Conservation (phyloP, 306 rosid species). For the Betula pendula region DNA sequence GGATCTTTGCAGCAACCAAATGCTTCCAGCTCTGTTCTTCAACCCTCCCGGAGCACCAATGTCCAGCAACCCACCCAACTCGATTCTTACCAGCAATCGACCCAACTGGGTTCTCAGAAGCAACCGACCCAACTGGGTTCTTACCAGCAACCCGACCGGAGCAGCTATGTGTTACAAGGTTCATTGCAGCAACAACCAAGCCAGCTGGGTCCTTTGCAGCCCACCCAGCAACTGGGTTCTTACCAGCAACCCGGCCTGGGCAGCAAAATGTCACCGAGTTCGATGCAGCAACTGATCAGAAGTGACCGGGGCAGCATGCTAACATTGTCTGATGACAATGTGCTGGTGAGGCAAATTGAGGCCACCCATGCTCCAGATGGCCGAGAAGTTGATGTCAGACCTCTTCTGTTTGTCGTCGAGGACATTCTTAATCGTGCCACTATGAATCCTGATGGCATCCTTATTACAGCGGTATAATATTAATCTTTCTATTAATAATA, state of each 20-base stretch:
- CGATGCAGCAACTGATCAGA: slow-evolving; percentile 44
- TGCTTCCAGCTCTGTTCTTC: neutral
- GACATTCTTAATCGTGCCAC: slow-evolving; percentile 47
- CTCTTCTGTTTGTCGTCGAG: slow-evolving; percentile 57
- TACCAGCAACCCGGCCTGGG: neutral
- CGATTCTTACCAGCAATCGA: neutral
- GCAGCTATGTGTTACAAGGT: too few relatives aligned
- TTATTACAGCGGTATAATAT: slow-evolving; percentile 35
- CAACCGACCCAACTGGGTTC: slow-evolving; percentile 25
- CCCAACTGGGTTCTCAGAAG: slow-evolving; percentile 27
- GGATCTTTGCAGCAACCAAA: slow-evolving; percentile 40
- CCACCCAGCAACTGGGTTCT: neutral
- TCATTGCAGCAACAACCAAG: neutral
- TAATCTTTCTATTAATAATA: neutral
- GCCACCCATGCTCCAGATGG: slow-evolving; percentile 51
- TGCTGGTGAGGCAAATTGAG: slow-evolving; percentile 44
- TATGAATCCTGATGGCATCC: slow-evolving; percentile 16
- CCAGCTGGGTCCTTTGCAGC: too few relatives aligned
- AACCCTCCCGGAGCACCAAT: neutral
- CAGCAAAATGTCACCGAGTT: neutral
- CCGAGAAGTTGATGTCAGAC: slow-evolving; percentile 42
- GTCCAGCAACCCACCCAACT: neutral
- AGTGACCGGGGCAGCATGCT: slow-evolving; percentile 24
- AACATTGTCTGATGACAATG: slow-evolving; percentile 43
- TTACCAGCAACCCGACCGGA: neutral